These are phyloP conservation scores for Monilinia fructigena DNA, from an alignment of 2,329 filamentous ascomycete genomes.

Conservation along the genomic window DNA sequence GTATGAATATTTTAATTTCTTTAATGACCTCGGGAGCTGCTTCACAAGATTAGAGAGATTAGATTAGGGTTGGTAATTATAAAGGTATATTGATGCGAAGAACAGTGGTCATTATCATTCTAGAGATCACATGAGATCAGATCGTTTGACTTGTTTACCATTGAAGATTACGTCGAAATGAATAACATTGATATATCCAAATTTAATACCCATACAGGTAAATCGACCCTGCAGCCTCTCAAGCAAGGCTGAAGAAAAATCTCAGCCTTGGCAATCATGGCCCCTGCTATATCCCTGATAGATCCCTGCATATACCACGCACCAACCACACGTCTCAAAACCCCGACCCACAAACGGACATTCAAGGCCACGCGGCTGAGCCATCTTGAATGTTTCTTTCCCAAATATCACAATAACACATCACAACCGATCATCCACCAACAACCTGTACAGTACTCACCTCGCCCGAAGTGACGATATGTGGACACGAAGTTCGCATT, in stretches of 20 bases:
- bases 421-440: neutral
- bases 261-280: too few species aligned
- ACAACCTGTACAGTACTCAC: neutral
- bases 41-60: neutral
- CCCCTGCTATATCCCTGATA: neutral
- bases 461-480: neutral
- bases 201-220: too few species aligned
- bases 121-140: too few species aligned
- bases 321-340: neutral
- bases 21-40: too few species aligned
- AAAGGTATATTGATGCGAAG: too few species aligned
- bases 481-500: neutral
- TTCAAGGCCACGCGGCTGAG: conserved; percentile 8
- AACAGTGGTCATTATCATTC: too few species aligned
- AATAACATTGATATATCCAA: too few species aligned
- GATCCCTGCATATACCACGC: neutral
- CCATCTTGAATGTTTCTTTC: neutral
- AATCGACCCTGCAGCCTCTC: neutral
- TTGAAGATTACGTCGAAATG: too few species aligned
- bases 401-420: neutral
- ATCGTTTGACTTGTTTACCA: too few species aligned
- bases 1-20: too few species aligned
- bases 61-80: neutral
- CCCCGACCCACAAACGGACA: neutral
- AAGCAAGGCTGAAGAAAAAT: neutral